Conservation (phyloP, 2,329 filamentous ascomycete genomes). For the Alternaria metachromatica region DNA sequence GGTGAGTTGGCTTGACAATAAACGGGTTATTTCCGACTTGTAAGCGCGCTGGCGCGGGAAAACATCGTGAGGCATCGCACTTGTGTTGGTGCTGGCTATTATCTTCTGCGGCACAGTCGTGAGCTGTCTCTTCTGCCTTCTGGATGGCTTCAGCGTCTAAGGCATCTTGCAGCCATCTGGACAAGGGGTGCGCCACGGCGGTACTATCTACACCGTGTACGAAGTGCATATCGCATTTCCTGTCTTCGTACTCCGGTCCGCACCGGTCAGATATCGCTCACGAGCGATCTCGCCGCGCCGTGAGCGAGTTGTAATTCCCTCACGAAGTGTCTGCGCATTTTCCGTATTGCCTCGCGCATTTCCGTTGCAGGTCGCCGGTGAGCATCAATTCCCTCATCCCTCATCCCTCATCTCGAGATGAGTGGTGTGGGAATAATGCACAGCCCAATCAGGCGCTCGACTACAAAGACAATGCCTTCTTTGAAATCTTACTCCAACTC, state of each 20-base stretch:
- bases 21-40: slow-evolving; percentile 10
- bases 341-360: not conserved
- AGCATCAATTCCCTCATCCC: not conserved
- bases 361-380: slow-evolving; percentile 4
- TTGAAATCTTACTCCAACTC: not conserved
- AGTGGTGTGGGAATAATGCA: slow-evolving; percentile 3
- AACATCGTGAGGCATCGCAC: not conserved
- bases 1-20: not conserved
- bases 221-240: not conserved
- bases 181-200: not conserved
- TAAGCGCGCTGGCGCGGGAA: slow-evolving; percentile 1
- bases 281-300: not conserved
- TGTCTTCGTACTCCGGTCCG: not conserved
- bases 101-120: not conserved
- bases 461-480: slow-evolving; percentile 5
- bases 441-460: slow-evolving; percentile 14
- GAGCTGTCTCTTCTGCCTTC: not conserved
- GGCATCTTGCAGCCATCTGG: not conserved
- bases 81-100: slow-evolving; percentile 13
- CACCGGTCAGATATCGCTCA: not conserved
- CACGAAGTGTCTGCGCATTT: not conserved
- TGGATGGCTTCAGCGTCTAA: not conserved
- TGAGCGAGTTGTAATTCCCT: not conserved
- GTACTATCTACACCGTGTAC: not conserved
- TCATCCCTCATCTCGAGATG: not conserved